Evolutionary conservation across 1,139 yeast species (phyloP), one percentile per base, ranked within the genome.

Genomic region (Candida dubliniensis): DNA sequence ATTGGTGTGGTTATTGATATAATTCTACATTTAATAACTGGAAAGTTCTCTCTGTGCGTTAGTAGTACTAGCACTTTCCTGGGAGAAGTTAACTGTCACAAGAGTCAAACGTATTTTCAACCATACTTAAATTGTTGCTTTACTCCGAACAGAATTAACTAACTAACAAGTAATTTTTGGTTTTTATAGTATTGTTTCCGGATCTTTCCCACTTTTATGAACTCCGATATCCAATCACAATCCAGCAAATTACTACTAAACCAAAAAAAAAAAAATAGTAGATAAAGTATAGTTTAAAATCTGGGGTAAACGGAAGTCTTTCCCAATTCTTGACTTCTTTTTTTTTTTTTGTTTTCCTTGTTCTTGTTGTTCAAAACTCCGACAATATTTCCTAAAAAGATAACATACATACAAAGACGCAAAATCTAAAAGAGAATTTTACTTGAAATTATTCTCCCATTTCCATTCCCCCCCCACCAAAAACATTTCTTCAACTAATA

Each of bases 231-330:
- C 26, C 24, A 33, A 33, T 14, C 12, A 15, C 4, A 15, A 11
- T 33, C n/a, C 9, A 9, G 35, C 8, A 29, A 29, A 27, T 27
- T 27, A 4, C 8, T 27, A 14, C 36, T 4, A 34, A 23, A 18
- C 23, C 5, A 18, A 18, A 18, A 18, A 34, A 23, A 18, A 3
- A 4, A 18, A 18, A 18, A 18, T 18, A 18, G 23, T 18, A 4
- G 23, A 18, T 18, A 18, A 18, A 18, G 23, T 5, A 18, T 18
- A 18, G 5, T 18, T 18, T 18, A 18, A 18, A 18, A 18, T 36
- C 38, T 27, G 38, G 38, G 38, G 38, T 27, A 36, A 36, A 36
- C 15, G 32, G 38, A 26, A 36, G 25, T 27, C 15, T 14, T 27
- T 27, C 7, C n/a, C n/a, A 4, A 27, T 27, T 10, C 10, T 27